Percentiles rank a stretch among this genome's conserved stretches.
Conservation (phyloP, 805 yeast species). For the Debaryomyces prosopidis region DNA sequence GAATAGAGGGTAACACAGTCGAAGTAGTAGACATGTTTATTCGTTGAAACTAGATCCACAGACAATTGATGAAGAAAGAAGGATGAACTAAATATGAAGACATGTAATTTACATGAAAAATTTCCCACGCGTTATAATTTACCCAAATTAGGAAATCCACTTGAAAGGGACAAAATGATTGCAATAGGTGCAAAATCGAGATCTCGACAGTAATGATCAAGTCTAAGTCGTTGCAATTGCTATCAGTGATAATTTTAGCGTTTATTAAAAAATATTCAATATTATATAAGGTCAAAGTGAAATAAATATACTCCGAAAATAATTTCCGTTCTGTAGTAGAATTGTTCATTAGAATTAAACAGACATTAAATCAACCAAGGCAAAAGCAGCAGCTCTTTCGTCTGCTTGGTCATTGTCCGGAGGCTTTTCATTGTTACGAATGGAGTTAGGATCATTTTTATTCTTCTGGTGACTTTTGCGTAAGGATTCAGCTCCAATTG, state of each 20-base stretch:
- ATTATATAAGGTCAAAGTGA: background rate
- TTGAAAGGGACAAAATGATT: background rate
- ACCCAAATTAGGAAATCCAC: conserved; percentile 13
- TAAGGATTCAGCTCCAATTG: conserved; percentile 77
- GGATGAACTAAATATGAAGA: background rate
- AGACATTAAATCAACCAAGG: conserved; percentile 59
- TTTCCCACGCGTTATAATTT: conserved; percentile 12
- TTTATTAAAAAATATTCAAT: background rate
- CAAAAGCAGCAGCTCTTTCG: conserved; percentile 60
- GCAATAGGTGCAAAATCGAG: no score
- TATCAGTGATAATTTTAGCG: background rate
- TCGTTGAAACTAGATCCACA: background rate
- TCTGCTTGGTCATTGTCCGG: conserved; percentile 22
- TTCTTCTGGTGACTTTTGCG: conserved; percentile 31
- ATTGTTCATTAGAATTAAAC: conserved; percentile 10
- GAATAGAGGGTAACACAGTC: conserved; percentile 59
- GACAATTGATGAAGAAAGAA: background rate
- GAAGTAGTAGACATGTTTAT: conserved; percentile 23
- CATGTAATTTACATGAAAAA: background rate
- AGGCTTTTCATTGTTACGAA: conserved; percentile 4
- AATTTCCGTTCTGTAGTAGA: background rate
- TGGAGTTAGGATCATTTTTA: conserved; percentile 5
- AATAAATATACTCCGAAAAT: background rate
- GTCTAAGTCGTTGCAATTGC: no score
- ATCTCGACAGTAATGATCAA: no score